Evolutionary conservation across 2,329 filamentous ascomycete genomes (phyloP), one percentile per base, ranked within the genome.

Genomic region (Cytospora mali): DNA sequence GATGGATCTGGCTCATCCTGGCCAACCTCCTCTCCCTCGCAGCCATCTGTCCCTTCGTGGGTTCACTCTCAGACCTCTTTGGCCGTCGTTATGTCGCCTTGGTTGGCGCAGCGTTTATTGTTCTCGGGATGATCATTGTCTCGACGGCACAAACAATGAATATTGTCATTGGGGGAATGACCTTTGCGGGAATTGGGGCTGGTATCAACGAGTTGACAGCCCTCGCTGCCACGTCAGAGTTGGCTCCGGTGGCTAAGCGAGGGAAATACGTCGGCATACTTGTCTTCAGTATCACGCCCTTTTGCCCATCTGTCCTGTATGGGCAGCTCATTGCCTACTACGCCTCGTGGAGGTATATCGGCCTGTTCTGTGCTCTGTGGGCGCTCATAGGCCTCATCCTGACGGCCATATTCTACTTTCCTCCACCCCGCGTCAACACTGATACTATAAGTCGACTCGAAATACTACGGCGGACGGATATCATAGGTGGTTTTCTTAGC

Each of bases 161-260:
- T 66, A 73, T 77, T 29, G 87, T 88, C 65, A 88, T 89, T 67
- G 81, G 84, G 83, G 75, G 78, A 18, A 80, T 80, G 77, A 71
- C 72, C 2, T 79, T 90, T 66, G 81, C 87, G 11, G 88, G 88
- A 1, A 76, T 85, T 6, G 88, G 88, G 35, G 87, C 87, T 13
- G 88, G 88, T 16, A 81, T 90, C 64, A 87, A 87, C 67, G 88
- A 90, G 72, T 76, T 91, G 35, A 90, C 86, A 6, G 87, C 88
- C 5, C 77, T 91, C 10, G 87, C 88, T 29, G 88, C 82, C 35
- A 88, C 87, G 1, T 85, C 86, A 2, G 88, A 91, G 71, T 79
- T 91, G 64, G 88, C 86, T 0, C 88, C 88, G 1, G 84, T 84
- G 23, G 78, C 82, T 21, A 84, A 89, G 72, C 82, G 88, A 54